These are phyloP conservation scores for Penicillium cosmopolitanum DNA, from an alignment of 495 filamentous ascomycete species.

Conservation along the genomic window DNA sequence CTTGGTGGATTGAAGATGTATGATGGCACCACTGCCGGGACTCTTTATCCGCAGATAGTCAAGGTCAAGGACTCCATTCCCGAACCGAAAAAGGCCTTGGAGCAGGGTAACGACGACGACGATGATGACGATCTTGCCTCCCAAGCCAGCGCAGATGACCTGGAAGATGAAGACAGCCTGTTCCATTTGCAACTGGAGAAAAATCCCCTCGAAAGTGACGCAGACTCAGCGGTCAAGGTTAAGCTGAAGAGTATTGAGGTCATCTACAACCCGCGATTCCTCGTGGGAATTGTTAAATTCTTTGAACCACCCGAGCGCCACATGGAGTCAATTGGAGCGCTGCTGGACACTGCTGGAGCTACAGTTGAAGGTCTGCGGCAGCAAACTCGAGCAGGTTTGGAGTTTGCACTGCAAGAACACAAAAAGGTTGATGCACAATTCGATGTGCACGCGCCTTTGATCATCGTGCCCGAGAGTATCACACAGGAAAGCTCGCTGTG, in stretches of 20 bases:
- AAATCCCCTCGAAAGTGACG: constrained; percentile 89
- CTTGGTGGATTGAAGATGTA: constrained; percentile 92
- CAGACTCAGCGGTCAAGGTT: constrained; percentile 84
- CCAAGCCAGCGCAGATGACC: constrained; percentile 52
- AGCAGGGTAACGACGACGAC: constrained; percentile 53
- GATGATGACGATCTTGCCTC: constrained; percentile 71
- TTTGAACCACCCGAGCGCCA: constrained; percentile 95
- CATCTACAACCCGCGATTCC: constrained; percentile 91
- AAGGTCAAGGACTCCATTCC: constrained; percentile 84
- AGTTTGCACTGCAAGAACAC: constrained; percentile 95
- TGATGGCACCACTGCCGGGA: constrained; percentile 90
- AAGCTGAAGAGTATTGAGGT: constrained; percentile 96
- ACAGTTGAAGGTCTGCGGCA: constrained; percentile 93
- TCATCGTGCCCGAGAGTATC: constrained; percentile 94
- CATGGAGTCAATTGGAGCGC: constrained; percentile 95
- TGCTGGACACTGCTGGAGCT: constrained; percentile 92
- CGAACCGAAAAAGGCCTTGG: constrained; percentile 47
- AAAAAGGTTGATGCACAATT: constrained; percentile 97
- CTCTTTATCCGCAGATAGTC: constrained; percentile 90
- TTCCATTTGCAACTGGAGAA: constrained; percentile 93
- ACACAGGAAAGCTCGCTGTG: constrained; percentile 78
- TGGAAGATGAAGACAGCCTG: constrained; percentile 71
- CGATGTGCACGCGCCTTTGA: constrained; percentile 92
- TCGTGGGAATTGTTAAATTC: constrained; percentile 88
- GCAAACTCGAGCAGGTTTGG: constrained; percentile 91